Conservation (phyloP, 768 basidiomycete species). For the Russula sp. region DNA sequence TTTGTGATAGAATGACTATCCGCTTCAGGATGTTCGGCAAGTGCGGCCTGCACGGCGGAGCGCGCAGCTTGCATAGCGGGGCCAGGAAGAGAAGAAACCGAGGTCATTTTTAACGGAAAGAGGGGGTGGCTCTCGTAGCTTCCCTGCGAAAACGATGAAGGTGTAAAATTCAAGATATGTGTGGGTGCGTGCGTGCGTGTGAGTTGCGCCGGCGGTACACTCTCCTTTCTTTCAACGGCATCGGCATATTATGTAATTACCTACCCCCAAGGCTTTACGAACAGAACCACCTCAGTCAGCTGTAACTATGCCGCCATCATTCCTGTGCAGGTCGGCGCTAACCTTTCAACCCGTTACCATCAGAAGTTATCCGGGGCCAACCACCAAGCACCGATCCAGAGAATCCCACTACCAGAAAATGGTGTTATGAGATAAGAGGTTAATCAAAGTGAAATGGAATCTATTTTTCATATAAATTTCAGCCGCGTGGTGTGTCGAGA, state of each 20-base stretch:
- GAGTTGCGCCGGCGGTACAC: neutral
- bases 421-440: too few relatives aligned
- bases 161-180: neutral
- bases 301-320: too few relatives aligned
- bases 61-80: conserved; percentile 73
- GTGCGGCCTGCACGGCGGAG: conserved; percentile 69
- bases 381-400: too few relatives aligned
- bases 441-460: too few relatives aligned
- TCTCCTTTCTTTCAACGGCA: neutral
- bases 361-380: too few relatives aligned
- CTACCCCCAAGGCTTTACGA: too few relatives aligned
- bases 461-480: too few relatives aligned
- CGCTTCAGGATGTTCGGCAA: conserved; percentile 48
- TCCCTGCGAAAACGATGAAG: neutral
- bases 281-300: too few relatives aligned
- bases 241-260: neutral
- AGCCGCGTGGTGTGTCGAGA: too few relatives aligned
- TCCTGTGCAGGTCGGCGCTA: too few relatives aligned
- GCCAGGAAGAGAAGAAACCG: conserved; percentile 50
- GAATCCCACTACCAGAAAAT: too few relatives aligned
- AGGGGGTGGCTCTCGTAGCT: neutral
- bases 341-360: too few relatives aligned
- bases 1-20: conserved; percentile 23
- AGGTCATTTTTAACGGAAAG: conserved; percentile 24
- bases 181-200: neutral